Evolutionary conservation across 2,329 filamentous ascomycete genomes (phyloP).

Genomic region (Ophiostoma sp.): DNA sequence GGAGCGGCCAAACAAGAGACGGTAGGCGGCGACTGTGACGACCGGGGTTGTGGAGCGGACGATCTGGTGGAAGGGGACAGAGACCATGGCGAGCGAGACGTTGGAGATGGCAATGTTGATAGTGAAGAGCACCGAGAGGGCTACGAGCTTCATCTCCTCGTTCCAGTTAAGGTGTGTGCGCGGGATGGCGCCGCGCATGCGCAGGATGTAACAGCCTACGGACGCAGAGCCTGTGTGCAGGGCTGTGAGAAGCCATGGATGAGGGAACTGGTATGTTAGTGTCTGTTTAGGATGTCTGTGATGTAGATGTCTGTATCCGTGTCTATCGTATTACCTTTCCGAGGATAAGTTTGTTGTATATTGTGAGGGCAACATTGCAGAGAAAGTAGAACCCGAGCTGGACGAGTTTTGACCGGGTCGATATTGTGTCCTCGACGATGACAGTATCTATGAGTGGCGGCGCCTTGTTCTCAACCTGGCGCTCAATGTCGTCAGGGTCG

Average conservation of each 20-base stretch:
- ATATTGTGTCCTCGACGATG: conserved; percentile 23
- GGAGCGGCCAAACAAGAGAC: conserved; percentile 48
- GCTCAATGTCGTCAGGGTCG: conserved; percentile 21
- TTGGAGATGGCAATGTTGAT: conserved; percentile 30
- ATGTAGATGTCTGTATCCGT: background rate
- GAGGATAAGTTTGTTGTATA: conserved; percentile 57
- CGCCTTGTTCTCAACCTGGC: conserved; percentile 18
- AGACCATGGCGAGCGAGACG: conserved; percentile 33
- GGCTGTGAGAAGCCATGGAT: conserved; percentile 29
- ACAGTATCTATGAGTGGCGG: background rate
- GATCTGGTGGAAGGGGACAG: conserved; percentile 60
- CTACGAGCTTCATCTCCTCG: conserved; percentile 26
- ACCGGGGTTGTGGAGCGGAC: conserved; percentile 56
- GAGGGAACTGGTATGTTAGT: conserved; percentile 21
- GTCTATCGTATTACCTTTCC: conserved; percentile 30
- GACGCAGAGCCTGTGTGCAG: conserved; percentile 28
- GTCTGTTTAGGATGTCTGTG: background rate
- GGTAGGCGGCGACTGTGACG: conserved; percentile 57
- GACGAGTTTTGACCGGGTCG: conserved; percentile 19
- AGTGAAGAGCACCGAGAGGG: conserved; percentile 28
- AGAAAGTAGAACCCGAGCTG: conserved; percentile 29
- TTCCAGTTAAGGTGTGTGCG: conserved; percentile 21
- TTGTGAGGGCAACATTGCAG: conserved; percentile 46
- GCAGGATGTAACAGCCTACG: conserved; percentile 27
- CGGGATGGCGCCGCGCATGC: conserved; percentile 25